Base-by-base conservation (phyloP, 768 basidiomycete species). In the Tylopilus felleus region DNA sequence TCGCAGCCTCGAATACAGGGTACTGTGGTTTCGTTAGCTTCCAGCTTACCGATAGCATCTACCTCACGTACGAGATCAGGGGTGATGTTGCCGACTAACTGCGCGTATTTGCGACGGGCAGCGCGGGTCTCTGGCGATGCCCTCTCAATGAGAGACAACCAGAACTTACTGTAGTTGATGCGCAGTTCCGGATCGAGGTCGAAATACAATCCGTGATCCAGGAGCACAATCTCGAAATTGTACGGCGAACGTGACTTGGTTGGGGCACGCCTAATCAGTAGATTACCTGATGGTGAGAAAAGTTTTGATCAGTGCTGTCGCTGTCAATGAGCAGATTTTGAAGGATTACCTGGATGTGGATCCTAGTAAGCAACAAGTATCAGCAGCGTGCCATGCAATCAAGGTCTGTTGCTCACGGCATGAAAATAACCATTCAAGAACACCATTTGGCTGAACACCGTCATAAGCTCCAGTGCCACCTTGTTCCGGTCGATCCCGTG, bases 151-250 rank as follows among this genome's bases (percentile, higher is more conserved):
- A 99, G 76, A 10, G 93, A 84, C 42, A 99, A 73, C 96, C 95
- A 98, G 44, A 98, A 78, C 74, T 86, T 84, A 76, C 86, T 79
- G 63, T 92, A 92, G 67, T 92, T 89, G 47, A 90, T 78, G 22
- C 95, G 84, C 5, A 98, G 74, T 39, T 85, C 77, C 19, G 82
- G 73, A 51, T 92, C 86, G 5, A 99, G 76, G 65, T 97, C 94
- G 60, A 98, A 98, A 70, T 98, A 96, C 17, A 93, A 74, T 5
- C 92, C 96, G 60, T 98, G 95, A 65, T 99, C 97, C 56, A 99
- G 76, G 1, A 98, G 78, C 23, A 92, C 94, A 47, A 98, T 89
- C 66, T 99, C 97, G 62, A 98, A 98, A 67, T 98, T 98, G 73
- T 90, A 90, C 0, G 92, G 90, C 9, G 91, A 93, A 53, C 75